Percentiles rank a stretch among this genome's conserved stretches.
Conservation (phyloP, 139 green algal genomes). For the Volvox reticuliferus region DNA sequence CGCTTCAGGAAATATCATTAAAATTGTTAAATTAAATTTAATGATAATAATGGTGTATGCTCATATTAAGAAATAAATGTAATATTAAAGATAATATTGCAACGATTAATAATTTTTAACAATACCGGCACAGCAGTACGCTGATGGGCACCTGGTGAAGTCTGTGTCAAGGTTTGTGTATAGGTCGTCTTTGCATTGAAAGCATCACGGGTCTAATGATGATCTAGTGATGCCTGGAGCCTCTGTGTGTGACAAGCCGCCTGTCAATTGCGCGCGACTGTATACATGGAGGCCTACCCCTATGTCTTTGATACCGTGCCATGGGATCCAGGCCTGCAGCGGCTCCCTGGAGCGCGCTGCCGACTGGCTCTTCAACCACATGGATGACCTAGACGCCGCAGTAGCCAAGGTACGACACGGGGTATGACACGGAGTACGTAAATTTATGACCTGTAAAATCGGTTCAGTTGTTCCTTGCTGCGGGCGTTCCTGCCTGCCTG, state of each 20-base stretch:
- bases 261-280: not conserved
- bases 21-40: no score
- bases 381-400: conserved; percentile 85
- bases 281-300: not conserved
- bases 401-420: conserved; percentile 56
- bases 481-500: no score
- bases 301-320: not conserved
- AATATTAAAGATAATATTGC: no score
- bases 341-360: conserved; percentile 91
- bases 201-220: no score
- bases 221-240: not conserved
- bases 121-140: no score
- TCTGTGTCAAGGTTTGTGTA: no score
- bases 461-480: not conserved
- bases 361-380: conserved; percentile 95
- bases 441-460: not conserved
- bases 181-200: no score
- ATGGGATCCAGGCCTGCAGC: conserved; percentile 59
- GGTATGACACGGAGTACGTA: not conserved
- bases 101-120: no score
- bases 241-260: not conserved
- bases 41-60: no score
- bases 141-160: no score
- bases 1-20: no score
- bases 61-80: no score